Conservation (phyloP, 2,329 filamentous ascomycete genomes). For the Fusarium sp. region DNA sequence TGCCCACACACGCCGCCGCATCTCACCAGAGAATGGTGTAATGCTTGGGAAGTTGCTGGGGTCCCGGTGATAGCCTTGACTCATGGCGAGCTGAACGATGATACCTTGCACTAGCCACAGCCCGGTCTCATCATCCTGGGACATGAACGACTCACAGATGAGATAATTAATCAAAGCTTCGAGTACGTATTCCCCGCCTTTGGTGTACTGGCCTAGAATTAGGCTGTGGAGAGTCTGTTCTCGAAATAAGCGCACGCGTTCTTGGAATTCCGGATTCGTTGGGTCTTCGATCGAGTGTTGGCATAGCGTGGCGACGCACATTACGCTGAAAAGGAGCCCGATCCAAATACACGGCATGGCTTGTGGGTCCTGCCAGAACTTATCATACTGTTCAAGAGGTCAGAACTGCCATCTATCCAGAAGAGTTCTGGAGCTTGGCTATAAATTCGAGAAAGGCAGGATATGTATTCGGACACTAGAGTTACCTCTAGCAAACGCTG, state of each 20-base stretch:
- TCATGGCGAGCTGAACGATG: slow-evolving; percentile 25
- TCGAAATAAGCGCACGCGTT: accelerated
- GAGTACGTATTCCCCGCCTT: slow-evolving; percentile 18
- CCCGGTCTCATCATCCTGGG: slow-evolving; percentile 2
- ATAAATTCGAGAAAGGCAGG: no score
- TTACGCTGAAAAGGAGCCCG: neutral
- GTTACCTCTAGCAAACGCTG: no score
- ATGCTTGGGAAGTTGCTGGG: slow-evolving; percentile 19
- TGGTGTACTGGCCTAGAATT: slow-evolving; percentile 15
- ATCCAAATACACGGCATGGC: neutral
- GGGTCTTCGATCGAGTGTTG: neutral
- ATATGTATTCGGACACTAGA: no score
- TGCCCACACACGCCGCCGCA: slow-evolving; percentile 60
- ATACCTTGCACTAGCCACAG: slow-evolving; percentile 19
- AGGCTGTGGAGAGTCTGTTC: neutral
- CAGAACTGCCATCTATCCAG: no score
- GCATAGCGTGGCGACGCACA: neutral
- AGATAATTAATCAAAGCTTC: slow-evolving; percentile 23
- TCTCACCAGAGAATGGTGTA: slow-evolving; percentile 58
- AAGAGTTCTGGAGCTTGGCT: no score
- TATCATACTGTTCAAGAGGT: no score
- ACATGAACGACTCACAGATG: slow-evolving; percentile 19
- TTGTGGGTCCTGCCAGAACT: neutral
- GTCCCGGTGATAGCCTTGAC: slow-evolving; percentile 31
- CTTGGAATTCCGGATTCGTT: neutral